A percentile compares a stretch with the other conserved stretches of the same genome.
Evolutionary conservation across 805 yeast genomes (phyloP).

Genomic region (Kodamaea nitidulidarum): DNA sequence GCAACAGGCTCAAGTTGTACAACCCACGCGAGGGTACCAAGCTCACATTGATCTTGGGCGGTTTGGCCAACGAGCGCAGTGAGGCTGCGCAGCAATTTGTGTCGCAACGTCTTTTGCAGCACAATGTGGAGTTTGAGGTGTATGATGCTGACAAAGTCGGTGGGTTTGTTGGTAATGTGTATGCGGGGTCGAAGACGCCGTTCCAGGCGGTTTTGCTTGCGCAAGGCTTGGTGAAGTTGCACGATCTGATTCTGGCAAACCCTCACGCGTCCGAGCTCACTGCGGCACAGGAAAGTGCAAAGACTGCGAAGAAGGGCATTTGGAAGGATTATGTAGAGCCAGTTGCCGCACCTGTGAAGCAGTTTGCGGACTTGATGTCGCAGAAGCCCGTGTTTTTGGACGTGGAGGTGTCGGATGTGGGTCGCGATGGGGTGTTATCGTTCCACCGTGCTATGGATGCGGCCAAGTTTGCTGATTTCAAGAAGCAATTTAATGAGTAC

Average conservation of each 20-base stretch:
- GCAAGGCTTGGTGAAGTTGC: constrained; percentile 62
- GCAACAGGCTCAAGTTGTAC: constrained; percentile 60
- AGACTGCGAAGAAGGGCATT: constrained; percentile 50
- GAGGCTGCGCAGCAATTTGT: constrained; percentile 53
- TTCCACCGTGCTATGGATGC: constrained; percentile 40
- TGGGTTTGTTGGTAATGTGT: constrained; percentile 72
- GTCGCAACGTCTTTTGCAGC: constrained; percentile 56
- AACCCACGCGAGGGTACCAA: constrained; percentile 70
- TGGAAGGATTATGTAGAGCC: constrained; percentile 59
- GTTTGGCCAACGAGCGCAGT: constrained; percentile 46
- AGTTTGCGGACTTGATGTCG: constrained; percentile 19
- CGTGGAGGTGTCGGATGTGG: constrained; percentile 50
- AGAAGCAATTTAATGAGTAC: constrained; percentile 45
- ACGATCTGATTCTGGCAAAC: constrained; percentile 56
- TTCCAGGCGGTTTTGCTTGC: constrained; percentile 54
- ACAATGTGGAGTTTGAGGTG: constrained; percentile 68
- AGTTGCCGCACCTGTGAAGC: constrained; percentile 23
- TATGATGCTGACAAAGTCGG: constrained; percentile 73
- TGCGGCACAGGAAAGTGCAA: constrained; percentile 63
- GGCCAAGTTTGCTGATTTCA: constrained; percentile 39
- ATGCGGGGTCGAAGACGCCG: constrained; percentile 46
- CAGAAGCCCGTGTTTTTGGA: constrained; percentile 46
- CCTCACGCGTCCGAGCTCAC: constrained; percentile 50
- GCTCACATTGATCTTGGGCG: constrained; percentile 71
- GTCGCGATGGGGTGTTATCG: constrained; percentile 39